Conservation (phyloP, 2,329 filamentous ascomycete genomes). For the Berkeleyomyces rouxiae region DNA sequence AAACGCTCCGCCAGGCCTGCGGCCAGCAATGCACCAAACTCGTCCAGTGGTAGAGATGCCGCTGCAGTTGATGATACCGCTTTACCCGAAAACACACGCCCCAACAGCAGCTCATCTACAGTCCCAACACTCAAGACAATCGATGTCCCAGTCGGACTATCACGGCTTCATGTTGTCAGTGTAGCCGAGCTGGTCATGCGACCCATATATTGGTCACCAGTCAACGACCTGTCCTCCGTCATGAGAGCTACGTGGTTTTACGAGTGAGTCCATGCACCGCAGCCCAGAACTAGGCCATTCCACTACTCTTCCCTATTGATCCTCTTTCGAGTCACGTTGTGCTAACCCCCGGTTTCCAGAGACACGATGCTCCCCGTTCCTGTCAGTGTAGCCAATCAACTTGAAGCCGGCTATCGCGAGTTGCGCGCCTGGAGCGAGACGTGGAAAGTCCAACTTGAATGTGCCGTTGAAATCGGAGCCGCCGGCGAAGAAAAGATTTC, state of each 20-base stretch:
- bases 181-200: constrained; percentile 76
- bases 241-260: constrained; percentile 93
- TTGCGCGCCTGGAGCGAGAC: constrained; percentile 79
- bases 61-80: neutral
- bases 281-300: no score
- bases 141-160: constrained; percentile 71
- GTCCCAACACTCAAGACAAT: neutral
- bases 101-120: neutral
- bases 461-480: constrained; percentile 78
- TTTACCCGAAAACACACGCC: neutral
- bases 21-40: neutral
- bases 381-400: constrained; percentile 68
- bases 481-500: constrained; percentile 82
- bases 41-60: neutral
- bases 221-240: constrained; percentile 75
- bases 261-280: constrained; percentile 28
- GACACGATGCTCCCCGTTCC: constrained; percentile 88
- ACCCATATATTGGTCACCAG: constrained; percentile 92
- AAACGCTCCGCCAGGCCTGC: neutral
- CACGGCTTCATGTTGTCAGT: constrained; percentile 76
- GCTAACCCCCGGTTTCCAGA: constrained; percentile 18
- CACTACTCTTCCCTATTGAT: neutral
- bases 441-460: constrained; percentile 80
- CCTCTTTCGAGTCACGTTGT: neutral
- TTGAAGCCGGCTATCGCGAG: constrained; percentile 81